A percentile compares a stretch with the other conserved stretches of the same genome.
These are phyloP conservation scores for Biscogniauxia sp. DNA, from an alignment of 2,329 filamentous ascomycete genomes.

Conservation along the genomic window DNA sequence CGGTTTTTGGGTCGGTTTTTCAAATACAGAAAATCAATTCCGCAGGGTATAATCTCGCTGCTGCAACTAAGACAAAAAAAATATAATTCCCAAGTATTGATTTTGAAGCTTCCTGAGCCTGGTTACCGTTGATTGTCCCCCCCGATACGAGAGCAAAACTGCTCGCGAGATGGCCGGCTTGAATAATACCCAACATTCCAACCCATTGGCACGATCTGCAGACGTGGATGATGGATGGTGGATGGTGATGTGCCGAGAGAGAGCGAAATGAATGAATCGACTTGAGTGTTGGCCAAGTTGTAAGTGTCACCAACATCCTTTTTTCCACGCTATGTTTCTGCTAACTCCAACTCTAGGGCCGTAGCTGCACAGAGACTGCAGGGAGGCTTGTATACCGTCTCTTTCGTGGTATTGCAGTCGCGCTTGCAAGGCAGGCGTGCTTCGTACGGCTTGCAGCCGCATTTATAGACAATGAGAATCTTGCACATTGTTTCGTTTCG, in stretches of 20 bases:
- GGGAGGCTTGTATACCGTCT: slow-evolving; percentile 5
- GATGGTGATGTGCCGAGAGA: background rate
- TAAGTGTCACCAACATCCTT: background rate
- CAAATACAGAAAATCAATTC: background rate
- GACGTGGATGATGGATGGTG: too few species aligned
- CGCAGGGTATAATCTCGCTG: slow-evolving; percentile 1
- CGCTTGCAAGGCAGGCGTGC: slow-evolving; percentile 9
- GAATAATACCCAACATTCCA: too few species aligned
- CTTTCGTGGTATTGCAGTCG: slow-evolving; percentile 3
- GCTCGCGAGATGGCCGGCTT: too few species aligned
- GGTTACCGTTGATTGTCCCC: too few species aligned
- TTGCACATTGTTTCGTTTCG: slow-evolving; percentile 12
- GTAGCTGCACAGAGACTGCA: slow-evolving; percentile 8
- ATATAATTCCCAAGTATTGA: background rate
- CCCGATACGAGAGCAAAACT: too few species aligned
- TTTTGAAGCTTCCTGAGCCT: background rate
- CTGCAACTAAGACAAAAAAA: background rate
- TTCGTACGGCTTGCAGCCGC: slow-evolving; percentile 18
- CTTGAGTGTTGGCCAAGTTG: background rate
- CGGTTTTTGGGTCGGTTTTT: background rate
- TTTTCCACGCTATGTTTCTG: background rate
- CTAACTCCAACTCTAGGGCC: slow-evolving; percentile 3
- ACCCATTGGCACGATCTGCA: too few species aligned
- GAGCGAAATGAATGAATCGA: background rate
- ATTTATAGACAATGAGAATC: slow-evolving; percentile 15